Evolutionary conservation across 331 rosid species (phyloP), one percentile per base, ranked within the genome.

Genomic region (Cucumis variabilis): DNA sequence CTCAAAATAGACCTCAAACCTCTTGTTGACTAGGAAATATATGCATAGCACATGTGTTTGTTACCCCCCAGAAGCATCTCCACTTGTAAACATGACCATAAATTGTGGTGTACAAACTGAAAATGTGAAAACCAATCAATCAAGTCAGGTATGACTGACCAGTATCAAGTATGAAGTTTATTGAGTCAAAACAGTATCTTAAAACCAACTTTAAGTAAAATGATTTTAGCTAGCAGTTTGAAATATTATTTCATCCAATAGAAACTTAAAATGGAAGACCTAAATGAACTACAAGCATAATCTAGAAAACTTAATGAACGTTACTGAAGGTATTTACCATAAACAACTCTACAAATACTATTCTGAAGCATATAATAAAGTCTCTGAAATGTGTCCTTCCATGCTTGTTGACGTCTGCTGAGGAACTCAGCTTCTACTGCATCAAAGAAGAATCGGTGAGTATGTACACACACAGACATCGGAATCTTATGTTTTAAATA

Each of bases 341-440:
- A 97, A 89, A 97, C 96, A 76, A 97, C 91, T 89, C 93, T 90
- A 84, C 98, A 97, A 44, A 85, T 51, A 86, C 94, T 92, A 81
- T 92, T 92, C 28, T 98, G 96, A 87, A 97, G 93, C 96, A 90
- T 90, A 91, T 93, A 96, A 89, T 97, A 97, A 66, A 97, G 99
- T 88, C 95, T 90, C 24, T 91, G 93, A 83, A 97, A 96, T 86
- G 99, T 93, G 69, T 96, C 97, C 89, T 94, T 98, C 99, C 99
- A 97, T 11, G 92, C 91, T 53, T 81, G 80, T 72, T 92, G 99
- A 20, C 99, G 95, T 75, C 90, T 92, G 86, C 91, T 92, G 76
- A 94, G 89, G 88, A 97, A 97, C 51, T 97, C 97, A 92, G 90
- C 75, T 88, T 97, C 99, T 89, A 84, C 96, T 90, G 89, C 90